A percentile compares a stretch with the other conserved stretches of the same genome.
Conservation (phyloP, 257 asterid genomes). For the Capsicum pubescens region DNA sequence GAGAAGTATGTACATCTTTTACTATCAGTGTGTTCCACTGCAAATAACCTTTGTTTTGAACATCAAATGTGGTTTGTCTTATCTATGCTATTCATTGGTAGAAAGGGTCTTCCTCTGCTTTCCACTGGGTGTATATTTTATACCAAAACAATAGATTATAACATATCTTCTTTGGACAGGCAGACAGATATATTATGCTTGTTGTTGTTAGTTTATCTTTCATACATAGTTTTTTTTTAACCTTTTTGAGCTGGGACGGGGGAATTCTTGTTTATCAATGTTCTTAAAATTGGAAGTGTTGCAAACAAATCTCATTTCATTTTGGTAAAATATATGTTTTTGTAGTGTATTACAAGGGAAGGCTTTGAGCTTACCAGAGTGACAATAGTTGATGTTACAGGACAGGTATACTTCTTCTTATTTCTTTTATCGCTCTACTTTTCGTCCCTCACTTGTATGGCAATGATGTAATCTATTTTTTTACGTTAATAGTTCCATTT, state of each 20-base stretch:
- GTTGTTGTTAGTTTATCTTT: neutral
- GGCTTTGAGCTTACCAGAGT: slow-evolving; percentile 95
- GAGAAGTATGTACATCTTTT: slow-evolving; percentile 3
- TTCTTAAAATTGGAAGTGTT: slow-evolving; percentile 12
- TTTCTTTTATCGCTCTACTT: slow-evolving; percentile 23
- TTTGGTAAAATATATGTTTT: slow-evolving; percentile 30
- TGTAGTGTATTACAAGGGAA: slow-evolving; percentile 79
- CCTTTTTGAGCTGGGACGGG: neutral
- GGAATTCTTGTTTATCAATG: slow-evolving; percentile 15
- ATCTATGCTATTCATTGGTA: neutral
- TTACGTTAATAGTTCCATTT: slow-evolving; percentile 1
- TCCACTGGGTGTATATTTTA: neutral
- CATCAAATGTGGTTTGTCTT: slow-evolving; percentile 5
- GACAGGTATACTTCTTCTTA: slow-evolving; percentile 59
- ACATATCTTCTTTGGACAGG: slow-evolving; percentile 14
- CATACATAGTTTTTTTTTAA: neutral
- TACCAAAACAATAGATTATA: slow-evolving; percentile 12
- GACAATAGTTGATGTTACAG: slow-evolving; percentile 74
- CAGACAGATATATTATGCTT: neutral
- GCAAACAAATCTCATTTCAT: slow-evolving; percentile 21
- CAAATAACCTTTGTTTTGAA: slow-evolving; percentile 8
- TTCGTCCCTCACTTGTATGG: neutral
- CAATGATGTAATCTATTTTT: slow-evolving; percentile 1
- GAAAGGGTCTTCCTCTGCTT: slow-evolving; percentile 13
- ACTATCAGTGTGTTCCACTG: neutral